These are phyloP conservation scores for Eutypella sp. DNA, from an alignment of 2,329 filamentous ascomycete species.

Conservation along the genomic window DNA sequence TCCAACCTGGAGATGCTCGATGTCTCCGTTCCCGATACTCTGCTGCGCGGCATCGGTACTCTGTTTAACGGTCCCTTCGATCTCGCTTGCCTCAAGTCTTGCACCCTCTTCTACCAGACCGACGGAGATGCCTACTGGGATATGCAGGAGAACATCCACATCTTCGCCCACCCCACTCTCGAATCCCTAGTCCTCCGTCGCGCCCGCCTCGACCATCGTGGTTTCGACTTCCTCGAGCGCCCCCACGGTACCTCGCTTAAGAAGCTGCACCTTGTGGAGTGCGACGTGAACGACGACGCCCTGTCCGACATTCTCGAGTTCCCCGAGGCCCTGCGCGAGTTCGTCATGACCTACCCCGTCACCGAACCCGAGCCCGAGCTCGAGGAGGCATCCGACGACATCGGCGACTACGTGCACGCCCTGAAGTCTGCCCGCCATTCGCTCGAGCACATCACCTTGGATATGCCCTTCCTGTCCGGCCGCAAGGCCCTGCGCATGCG, in stretches of 20 bases:
- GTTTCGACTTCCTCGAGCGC: slow-evolving; percentile 43
- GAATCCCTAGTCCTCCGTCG: slow-evolving; percentile 39
- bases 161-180: slow-evolving; percentile 45
- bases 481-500: slow-evolving; percentile 38
- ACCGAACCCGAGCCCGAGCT: slow-evolving; percentile 35
- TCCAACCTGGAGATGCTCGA: slow-evolving; percentile 44
- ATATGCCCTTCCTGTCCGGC: slow-evolving; percentile 35
- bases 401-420: slow-evolving; percentile 42
- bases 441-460: slow-evolving; percentile 40
- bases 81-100: slow-evolving; percentile 41
- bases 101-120: slow-evolving; percentile 43
- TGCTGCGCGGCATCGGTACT: slow-evolving; percentile 42
- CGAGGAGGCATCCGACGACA: slow-evolving; percentile 42
- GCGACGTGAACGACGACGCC: slow-evolving; percentile 44
- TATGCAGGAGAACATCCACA: slow-evolving; percentile 46
- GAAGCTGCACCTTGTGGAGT: slow-evolving; percentile 42
- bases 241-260: slow-evolving; percentile 41
- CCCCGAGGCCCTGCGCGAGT: slow-evolving; percentile 39
- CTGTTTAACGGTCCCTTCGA: slow-evolving; percentile 48
- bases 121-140: slow-evolving; percentile 43
- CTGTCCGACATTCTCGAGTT: slow-evolving; percentile 37
- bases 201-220: slow-evolving; percentile 41
- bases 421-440: slow-evolving; percentile 36
- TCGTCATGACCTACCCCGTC: slow-evolving; percentile 43
- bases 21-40: slow-evolving; percentile 37